Percentiles rank a stretch among this genome's conserved stretches.
phyloP scores from a whole-genome alignment of 768 basidiomycete genomes.

The Dioszegia crocea region DNA sequence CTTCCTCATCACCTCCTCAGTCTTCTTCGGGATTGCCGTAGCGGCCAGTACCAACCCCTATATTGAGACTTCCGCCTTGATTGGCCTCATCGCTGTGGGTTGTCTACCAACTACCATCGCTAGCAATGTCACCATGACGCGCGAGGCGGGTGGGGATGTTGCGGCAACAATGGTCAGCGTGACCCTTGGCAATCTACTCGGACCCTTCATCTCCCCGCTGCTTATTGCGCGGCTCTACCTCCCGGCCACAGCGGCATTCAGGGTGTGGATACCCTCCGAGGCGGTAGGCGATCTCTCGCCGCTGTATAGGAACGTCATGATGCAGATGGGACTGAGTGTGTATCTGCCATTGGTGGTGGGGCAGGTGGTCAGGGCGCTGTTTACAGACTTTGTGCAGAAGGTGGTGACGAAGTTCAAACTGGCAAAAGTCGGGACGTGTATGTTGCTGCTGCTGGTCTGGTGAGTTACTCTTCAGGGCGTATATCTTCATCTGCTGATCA shows the following conservation, averaged over 20 bases:
- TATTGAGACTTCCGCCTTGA: slow-evolving; percentile 33
- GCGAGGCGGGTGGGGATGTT: slow-evolving; percentile 42
- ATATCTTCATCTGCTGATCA: background rate
- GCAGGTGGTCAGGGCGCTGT: slow-evolving; percentile 39
- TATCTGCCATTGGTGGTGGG: slow-evolving; percentile 45
- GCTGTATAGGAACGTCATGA: slow-evolving; percentile 16
- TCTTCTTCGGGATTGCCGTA: slow-evolving; percentile 40
- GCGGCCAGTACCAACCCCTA: background rate
- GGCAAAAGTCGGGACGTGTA: slow-evolving; percentile 35
- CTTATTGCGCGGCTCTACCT: slow-evolving; percentile 35
- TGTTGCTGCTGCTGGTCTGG: slow-evolving; percentile 43
- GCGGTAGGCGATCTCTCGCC: slow-evolving; percentile 16
- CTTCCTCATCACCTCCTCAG: slow-evolving; percentile 43
- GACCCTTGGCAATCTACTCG: slow-evolving; percentile 39
- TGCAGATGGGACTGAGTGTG: slow-evolving; percentile 40
- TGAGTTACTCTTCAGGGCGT: slow-evolving; percentile 1
- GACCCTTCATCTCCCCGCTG: slow-evolving; percentile 44
- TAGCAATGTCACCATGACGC: slow-evolving; percentile 47
- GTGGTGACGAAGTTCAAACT: slow-evolving; percentile 22
- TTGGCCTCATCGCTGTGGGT: slow-evolving; percentile 43
- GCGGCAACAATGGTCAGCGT: slow-evolving; percentile 45
- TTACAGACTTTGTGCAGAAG: slow-evolving; percentile 31
- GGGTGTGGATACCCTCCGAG: slow-evolving; percentile 34
- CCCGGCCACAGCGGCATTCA: slow-evolving; percentile 18
- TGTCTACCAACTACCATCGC: slow-evolving; percentile 8